Conservation (phyloP, 164 flowering plant genomes). For the Tinospora cordifolia region DNA sequence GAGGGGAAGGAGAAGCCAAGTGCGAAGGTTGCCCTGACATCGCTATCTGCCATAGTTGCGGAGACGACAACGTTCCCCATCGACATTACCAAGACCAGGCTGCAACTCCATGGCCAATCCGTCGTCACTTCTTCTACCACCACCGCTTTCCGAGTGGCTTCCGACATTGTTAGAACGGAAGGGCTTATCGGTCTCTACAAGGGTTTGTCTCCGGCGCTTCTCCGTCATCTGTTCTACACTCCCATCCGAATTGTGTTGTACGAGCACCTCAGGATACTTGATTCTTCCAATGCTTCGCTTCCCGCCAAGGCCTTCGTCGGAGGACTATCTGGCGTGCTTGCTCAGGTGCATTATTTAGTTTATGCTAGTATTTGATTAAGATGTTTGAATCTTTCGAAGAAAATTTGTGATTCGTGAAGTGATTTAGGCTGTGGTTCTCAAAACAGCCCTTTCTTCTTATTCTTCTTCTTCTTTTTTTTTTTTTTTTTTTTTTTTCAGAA, state of each 20-base stretch:
- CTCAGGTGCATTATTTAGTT: conserved; percentile 45
- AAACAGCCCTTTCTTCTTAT: too few species aligned
- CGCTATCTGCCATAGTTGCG: conserved; percentile 68
- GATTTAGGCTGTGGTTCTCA: too few species aligned
- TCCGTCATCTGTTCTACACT: conserved; percentile 77
- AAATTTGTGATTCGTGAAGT: too few species aligned
- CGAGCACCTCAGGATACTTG: conserved; percentile 42
- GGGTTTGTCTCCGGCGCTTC: conserved; percentile 70
- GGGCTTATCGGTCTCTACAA: conserved; percentile 57
- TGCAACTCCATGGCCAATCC: conserved; percentile 53
- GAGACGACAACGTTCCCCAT: conserved; percentile 79
- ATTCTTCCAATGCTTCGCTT: conserved; percentile 20
- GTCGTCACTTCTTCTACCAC: conserved; percentile 21
- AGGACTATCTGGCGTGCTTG: conserved; percentile 69
- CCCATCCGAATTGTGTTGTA: conserved; percentile 75
- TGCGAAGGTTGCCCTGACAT: conserved; percentile 40
- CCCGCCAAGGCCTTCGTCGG: conserved; percentile 58
- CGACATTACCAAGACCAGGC: conserved; percentile 75
- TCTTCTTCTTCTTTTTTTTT: too few species aligned
- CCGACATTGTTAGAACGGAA: conserved; percentile 33
- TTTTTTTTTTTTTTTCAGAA: too few species aligned
- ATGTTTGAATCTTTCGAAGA: too few species aligned
- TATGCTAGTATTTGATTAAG: too few species aligned
- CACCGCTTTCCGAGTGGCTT: conserved; percentile 43
- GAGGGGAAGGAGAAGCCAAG: conserved; percentile 8